Evolutionary conservation across 73 alveolate genomes (phyloP), one percentile per base, ranked within the genome.

Genomic region (Uronychia binucleata): DNA sequence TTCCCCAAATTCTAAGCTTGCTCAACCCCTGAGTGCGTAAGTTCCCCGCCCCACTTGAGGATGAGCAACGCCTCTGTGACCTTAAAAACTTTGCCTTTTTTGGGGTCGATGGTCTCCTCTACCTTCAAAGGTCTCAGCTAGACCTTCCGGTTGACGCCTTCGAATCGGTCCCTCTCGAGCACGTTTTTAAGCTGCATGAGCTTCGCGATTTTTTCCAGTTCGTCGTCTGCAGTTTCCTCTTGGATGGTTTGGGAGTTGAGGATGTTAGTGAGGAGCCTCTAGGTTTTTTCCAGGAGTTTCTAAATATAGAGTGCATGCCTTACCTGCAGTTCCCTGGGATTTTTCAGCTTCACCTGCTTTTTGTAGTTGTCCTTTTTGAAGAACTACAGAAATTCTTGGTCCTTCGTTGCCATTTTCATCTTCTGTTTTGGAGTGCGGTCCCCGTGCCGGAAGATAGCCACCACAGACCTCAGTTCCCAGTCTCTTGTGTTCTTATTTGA

Each of bases 391-490:
- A 94, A 89, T 35, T 74, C 30, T 34, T 78, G 77, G 93, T 97
- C 96, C 74, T 86, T 84, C 14, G 97, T 92, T 77, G 85, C 96
- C 97, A 97, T 91, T 85, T 97, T 97, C 99, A 97, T 96, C 87
- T 97, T 97, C 88, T 97, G 93, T 60, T 97, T 97, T 0, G 99
- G 99, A 25, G 99, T 94, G 84, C 99, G 88, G 86, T 97, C 99
- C 60, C 97, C 99, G 86, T 97, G 99, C 82, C 99, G 96, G 85
- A 97, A 97, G 67, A 97, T 95, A 30, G 98, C 99, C 11, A 97
- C 99, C 14, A 97, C 97, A 77, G 98, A 91, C 87, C 99, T 95
- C 31, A 97, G 94, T 89, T 97, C 99, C 93, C 95, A 93, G 88
- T 93, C 88, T 79, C 83, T 85, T 75, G 89, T 85, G 0, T 67